Conservation (phyloP, 805 yeast genomes). For the Nakazawaea laoshanensis region DNA sequence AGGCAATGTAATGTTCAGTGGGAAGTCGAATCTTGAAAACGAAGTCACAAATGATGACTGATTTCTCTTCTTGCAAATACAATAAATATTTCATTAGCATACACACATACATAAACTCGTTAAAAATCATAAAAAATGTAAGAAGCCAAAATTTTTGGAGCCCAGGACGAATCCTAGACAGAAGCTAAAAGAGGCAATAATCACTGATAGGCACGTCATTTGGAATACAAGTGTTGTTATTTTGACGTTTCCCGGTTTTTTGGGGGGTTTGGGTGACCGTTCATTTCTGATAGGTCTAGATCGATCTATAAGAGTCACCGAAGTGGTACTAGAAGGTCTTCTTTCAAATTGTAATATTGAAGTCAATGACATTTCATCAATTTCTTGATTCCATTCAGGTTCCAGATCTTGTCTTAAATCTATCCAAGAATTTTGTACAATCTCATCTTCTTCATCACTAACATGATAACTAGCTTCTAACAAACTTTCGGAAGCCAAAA, state of each 20-base stretch:
- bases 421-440: constrained; percentile 5
- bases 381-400: too few relatives aligned
- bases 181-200: constrained; percentile 11
- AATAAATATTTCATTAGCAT: background rate
- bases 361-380: too few relatives aligned
- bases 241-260: background rate
- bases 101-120: background rate
- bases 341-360: too few relatives aligned
- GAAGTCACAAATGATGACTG: constrained; percentile 30
- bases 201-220: constrained; percentile 10
- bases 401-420: too few relatives aligned
- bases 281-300: background rate
- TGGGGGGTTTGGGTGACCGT: background rate
- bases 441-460: constrained; percentile 3
- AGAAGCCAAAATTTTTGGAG: background rate
- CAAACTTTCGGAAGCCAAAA: constrained; percentile 3
- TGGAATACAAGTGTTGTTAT: constrained; percentile 8
- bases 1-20: constrained; percentile 26
- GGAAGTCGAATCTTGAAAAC: constrained; percentile 47
- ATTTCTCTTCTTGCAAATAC: background rate
- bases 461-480: constrained; percentile 6
- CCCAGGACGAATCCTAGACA: constrained; percentile 11
- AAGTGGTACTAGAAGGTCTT: too few relatives aligned
- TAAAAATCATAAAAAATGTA: background rate
- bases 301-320: background rate